A percentile compares a stretch with the other conserved stretches of the same genome.
These are phyloP conservation scores for Diaporthe australafricana DNA, from an alignment of 2,329 filamentous ascomycete genomes.

Conservation along the genomic window DNA sequence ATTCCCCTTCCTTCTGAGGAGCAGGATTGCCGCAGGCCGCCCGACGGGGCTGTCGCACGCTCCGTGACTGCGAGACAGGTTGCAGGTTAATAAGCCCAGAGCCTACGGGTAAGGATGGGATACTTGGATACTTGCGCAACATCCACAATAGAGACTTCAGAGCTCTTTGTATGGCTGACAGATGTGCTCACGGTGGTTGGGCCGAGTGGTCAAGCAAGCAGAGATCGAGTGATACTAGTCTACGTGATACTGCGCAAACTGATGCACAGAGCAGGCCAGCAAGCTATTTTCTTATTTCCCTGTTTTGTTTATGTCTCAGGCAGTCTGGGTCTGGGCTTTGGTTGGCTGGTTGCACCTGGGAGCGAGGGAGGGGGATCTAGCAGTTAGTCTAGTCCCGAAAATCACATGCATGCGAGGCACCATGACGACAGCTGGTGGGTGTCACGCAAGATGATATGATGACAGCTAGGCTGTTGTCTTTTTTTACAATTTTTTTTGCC, in stretches of 20 bases:
- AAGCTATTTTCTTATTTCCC: not conserved
- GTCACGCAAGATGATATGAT: constrained; percentile 33
- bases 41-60: not conserved
- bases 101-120: too few relatives aligned
- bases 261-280: not conserved
- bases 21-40: not conserved
- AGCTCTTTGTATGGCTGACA: not conserved
- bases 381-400: constrained; percentile 12
- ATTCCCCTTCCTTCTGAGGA: not conserved
- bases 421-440: constrained; percentile 30
- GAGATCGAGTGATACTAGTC: not conserved
- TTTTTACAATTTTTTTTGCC: not conserved
- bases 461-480: not conserved
- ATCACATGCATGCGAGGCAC: constrained; percentile 25
- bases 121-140: too few relatives aligned
- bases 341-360: constrained; percentile 5
- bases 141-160: not conserved
- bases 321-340: constrained; percentile 8
- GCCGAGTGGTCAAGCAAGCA: too few relatives aligned
- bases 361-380: not conserved
- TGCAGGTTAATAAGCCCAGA: not conserved
- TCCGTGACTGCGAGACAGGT: constrained; percentile 1
- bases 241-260: not conserved
- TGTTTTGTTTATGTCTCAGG: constrained; percentile 24
- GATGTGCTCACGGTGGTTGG: constrained; percentile 18